phyloP scores from a whole-genome alignment of 2,329 filamentous ascomycete genomes.

The Blastomyces emzantsi region DNA sequence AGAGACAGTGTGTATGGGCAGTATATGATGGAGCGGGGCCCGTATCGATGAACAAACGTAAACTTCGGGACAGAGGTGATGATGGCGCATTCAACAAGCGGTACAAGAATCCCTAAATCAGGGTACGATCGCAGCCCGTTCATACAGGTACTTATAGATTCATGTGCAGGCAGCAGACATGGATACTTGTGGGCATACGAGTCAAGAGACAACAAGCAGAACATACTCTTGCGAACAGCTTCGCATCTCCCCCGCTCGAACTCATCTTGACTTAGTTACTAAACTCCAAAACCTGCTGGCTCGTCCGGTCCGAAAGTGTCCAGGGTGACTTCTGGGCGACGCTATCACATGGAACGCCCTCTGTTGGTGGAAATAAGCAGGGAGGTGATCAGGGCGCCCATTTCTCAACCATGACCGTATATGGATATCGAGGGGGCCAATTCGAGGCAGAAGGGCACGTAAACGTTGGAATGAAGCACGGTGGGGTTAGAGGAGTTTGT shows the following conservation, averaged over 20 bases:
- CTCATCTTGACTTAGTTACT: conserved; percentile 40
- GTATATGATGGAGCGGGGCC: background rate
- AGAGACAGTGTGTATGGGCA: background rate
- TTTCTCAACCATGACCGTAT: background rate
- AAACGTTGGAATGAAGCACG: background rate
- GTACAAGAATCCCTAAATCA: background rate
- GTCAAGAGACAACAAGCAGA: conserved; percentile 21
- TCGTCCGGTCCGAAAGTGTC: background rate
- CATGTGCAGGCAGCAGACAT: background rate
- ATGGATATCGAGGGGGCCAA: background rate
- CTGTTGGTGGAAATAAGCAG: conserved; percentile 12
- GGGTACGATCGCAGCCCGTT: background rate
- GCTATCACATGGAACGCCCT: conserved; percentile 18
- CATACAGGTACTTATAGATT: background rate
- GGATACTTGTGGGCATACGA: background rate
- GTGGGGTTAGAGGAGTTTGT: background rate
- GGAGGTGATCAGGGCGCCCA: conserved; percentile 12
- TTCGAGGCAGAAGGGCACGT: background rate
- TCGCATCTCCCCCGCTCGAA: conserved; percentile 82
- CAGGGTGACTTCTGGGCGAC: conserved; percentile 6
- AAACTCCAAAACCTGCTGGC: conserved; percentile 13
- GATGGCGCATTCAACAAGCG: background rate
- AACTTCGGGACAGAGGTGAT: background rate
- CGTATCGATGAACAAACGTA: background rate
- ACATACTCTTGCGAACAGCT: conserved; percentile 94